phyloP scores from a whole-genome alignment of 768 basidiomycete species.

The Rhodotorula paludigena region DNA sequence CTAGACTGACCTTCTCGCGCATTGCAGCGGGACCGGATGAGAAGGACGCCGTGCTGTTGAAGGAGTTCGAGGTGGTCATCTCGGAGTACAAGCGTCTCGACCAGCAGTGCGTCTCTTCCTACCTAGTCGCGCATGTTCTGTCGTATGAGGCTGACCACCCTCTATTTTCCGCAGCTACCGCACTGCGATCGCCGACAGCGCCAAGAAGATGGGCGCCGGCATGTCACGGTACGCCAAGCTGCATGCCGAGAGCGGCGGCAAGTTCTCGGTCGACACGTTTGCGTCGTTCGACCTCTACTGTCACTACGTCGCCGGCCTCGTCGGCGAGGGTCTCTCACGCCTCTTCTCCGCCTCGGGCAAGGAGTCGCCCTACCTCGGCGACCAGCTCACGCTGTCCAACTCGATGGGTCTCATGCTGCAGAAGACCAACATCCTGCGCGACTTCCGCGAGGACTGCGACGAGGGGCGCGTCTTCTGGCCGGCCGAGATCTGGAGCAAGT shows the following conservation, averaged over 20 bases:
- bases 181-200: slow-evolving; percentile 73
- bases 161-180: slow-evolving; percentile 58
- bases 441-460: slow-evolving; percentile 85
- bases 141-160: too few species aligned
- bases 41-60: slow-evolving; percentile 76
- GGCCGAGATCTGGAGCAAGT: slow-evolving; percentile 72
- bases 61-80: slow-evolving; percentile 74
- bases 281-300: slow-evolving; percentile 95
- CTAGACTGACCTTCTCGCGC: too few species aligned
- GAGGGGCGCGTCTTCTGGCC: slow-evolving; percentile 90
- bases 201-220: slow-evolving; percentile 78
- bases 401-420: slow-evolving; percentile 93
- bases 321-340: slow-evolving; percentile 54
- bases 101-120: slow-evolving; percentile 53
- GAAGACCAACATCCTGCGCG: slow-evolving; percentile 97
- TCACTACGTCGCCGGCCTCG: slow-evolving; percentile 95
- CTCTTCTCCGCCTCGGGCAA: slow-evolving; percentile 37
- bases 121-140: too few species aligned
- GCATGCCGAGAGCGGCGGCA: slow-evolving; percentile 57
- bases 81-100: slow-evolving; percentile 69
- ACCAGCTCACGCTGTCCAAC: slow-evolving; percentile 82
- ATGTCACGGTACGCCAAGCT: slow-evolving; percentile 94
- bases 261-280: slow-evolving; percentile 66
- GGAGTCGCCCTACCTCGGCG: slow-evolving; percentile 54
- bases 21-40: slow-evolving; percentile 66